Evolutionary conservation across 495 filamentous ascomycete genomes (phyloP).

Genomic region (Lasiosphaeris hirsuta): DNA sequence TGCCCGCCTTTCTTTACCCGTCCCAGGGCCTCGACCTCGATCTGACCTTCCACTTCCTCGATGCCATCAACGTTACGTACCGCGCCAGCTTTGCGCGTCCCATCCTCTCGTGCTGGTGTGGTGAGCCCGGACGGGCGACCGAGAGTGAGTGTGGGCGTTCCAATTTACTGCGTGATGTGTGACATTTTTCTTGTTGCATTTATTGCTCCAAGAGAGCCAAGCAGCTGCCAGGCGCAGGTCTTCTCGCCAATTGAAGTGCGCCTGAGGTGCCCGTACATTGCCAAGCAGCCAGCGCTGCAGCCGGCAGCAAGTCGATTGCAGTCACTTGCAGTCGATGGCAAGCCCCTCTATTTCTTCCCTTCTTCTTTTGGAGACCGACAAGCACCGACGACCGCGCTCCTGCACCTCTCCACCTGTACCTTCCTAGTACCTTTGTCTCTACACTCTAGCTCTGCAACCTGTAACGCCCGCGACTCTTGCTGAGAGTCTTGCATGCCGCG

Average conservation of each 20-base stretch:
- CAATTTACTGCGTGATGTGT: no score
- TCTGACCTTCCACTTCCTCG: slow-evolving; percentile 16
- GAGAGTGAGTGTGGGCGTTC: slow-evolving; percentile 16
- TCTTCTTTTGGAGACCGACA: not conserved
- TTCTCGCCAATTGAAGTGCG: no score
- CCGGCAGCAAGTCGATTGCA: no score
- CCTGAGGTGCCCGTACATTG: no score
- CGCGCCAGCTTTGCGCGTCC: slow-evolving; percentile 23
- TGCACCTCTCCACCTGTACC: not conserved
- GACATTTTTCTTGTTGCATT: slow-evolving; percentile 6
- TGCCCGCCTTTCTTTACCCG: slow-evolving; percentile 14
- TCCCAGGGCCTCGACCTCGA: slow-evolving; percentile 2
- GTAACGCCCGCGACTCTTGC: not conserved
- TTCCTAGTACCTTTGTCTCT: not conserved
- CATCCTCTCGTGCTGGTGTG: slow-evolving; percentile 26
- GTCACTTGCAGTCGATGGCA: not conserved
- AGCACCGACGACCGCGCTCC: not conserved
- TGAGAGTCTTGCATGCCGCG: not conserved
- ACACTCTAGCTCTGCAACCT: slow-evolving; percentile 3
- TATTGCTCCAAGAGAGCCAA: not conserved
- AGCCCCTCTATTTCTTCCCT: not conserved
- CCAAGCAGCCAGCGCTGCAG: no score
- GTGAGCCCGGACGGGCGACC: slow-evolving; percentile 12
- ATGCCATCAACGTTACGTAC: slow-evolving; percentile 30
- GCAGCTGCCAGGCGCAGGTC: not conserved